phyloP scores from a whole-genome alignment of 352 stramenopile species.

The Detonula confervacea region DNA sequence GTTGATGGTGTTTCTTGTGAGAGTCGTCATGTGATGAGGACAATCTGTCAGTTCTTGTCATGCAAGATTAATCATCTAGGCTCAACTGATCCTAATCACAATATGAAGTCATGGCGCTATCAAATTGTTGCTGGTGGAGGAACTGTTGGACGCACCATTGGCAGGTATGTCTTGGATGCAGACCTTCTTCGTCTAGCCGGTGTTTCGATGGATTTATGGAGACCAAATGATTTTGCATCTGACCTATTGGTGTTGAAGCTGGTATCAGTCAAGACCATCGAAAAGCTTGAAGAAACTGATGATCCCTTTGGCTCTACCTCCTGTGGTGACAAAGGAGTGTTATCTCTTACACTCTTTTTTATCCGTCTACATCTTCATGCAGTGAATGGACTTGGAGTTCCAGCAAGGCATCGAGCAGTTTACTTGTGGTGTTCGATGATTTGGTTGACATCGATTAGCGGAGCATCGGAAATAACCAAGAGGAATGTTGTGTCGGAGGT shows the following conservation, averaged over 20 bases:
- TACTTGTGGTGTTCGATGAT: constrained; percentile 15
- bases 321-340: not conserved
- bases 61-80: constrained; percentile 7
- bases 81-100: constrained; percentile 16
- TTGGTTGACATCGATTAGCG: not conserved
- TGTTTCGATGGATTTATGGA: not conserved
- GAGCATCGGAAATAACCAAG: constrained; percentile 1
- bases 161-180: not conserved
- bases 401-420: not conserved
- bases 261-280: constrained; percentile 60
- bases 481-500: constrained; percentile 6
- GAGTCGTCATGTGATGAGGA: not conserved
- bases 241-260: constrained; percentile 12
- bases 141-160: not conserved
- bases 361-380: constrained; percentile 15
- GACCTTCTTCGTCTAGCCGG: not conserved
- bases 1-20: constrained; percentile 21
- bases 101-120: constrained; percentile 20
- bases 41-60: constrained; percentile 23
- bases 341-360: constrained; percentile 1
- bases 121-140: constrained; percentile 15
- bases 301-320: not conserved
- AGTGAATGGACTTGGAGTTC: constrained; percentile 8
- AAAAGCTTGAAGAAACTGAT: constrained; percentile 53
- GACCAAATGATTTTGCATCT: not conserved